phyloP scores from a whole-genome alignment of 2,329 filamentous ascomycete species.

The Fusarium palustre region DNA sequence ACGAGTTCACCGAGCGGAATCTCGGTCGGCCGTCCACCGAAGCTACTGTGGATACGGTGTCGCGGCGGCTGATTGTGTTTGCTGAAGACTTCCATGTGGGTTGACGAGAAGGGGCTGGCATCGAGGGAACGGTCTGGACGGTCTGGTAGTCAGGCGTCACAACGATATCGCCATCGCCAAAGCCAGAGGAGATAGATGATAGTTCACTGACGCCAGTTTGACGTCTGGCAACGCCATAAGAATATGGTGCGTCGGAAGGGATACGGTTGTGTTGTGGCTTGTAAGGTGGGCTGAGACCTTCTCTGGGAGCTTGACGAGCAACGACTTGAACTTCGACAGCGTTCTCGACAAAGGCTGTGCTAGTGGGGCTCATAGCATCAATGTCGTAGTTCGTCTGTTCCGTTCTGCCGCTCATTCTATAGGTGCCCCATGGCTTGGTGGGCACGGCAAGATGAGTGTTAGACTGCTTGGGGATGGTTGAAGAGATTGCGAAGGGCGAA shows the following conservation, averaged over 20 bases:
- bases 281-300: conserved; percentile 21
- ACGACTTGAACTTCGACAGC: conserved; percentile 41
- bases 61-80: conserved; percentile 51
- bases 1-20: conserved; percentile 70
- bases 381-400: conserved; percentile 25
- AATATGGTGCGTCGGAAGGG: conserved; percentile 34
- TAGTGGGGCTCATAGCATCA: conserved; percentile 40
- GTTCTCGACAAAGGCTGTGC: conserved; percentile 42
- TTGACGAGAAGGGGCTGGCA: conserved; percentile 26
- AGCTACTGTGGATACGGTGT: conserved; percentile 65
- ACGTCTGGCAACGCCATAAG: conserved; percentile 31
- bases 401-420: conserved; percentile 30
- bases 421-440: conserved; percentile 34
- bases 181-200: conserved; percentile 73
- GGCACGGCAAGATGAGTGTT: conserved; percentile 44
- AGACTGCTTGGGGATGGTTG: conserved; percentile 36
- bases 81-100: conserved; percentile 33
- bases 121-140: conserved; percentile 30
- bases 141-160: conserved; percentile 51
- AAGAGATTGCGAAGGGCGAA: conserved; percentile 11
- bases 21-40: conserved; percentile 66
- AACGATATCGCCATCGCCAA: conserved; percentile 71
- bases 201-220: conserved; percentile 61
- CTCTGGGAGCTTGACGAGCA: conserved; percentile 34
- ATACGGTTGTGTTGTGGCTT: conserved; percentile 29